phyloP scores from a whole-genome alignment of 768 basidiomycete species.

The Suillus occidentalis region DNA sequence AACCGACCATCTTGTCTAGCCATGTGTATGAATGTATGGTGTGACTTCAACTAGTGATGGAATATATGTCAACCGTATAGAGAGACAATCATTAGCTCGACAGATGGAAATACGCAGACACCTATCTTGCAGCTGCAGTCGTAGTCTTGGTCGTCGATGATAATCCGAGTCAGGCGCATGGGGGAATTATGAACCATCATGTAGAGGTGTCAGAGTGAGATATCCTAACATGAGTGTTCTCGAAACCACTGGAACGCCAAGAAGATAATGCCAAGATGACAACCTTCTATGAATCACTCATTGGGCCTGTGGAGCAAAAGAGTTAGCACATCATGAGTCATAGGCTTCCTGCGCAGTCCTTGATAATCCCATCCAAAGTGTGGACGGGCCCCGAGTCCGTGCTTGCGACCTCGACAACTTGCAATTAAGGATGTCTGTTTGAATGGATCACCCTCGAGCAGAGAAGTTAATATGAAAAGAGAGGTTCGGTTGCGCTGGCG shows the following conservation, averaged over 20 bases:
- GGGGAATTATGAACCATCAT: no score
- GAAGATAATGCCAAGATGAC: background rate
- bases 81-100: background rate
- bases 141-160: constrained; percentile 41
- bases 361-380: background rate
- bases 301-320: background rate
- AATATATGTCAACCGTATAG: background rate
- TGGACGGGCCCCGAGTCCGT: background rate
- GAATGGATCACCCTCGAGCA: background rate
- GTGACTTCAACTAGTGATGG: background rate
- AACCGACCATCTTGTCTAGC: background rate
- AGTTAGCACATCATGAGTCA: background rate
- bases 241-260: no score
- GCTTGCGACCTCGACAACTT: background rate
- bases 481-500: no score
- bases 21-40: background rate
- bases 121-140: constrained; percentile 97
- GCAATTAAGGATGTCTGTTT: background rate
- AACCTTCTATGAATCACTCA: background rate
- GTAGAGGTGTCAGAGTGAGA: no score
- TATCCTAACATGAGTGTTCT: no score
- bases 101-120: no score
- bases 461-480: background rate
- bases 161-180: no score
- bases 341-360: background rate